Evolutionary conservation across 805 yeast species (phyloP).

Genomic region (Maudiozyma saulgeensis): DNA sequence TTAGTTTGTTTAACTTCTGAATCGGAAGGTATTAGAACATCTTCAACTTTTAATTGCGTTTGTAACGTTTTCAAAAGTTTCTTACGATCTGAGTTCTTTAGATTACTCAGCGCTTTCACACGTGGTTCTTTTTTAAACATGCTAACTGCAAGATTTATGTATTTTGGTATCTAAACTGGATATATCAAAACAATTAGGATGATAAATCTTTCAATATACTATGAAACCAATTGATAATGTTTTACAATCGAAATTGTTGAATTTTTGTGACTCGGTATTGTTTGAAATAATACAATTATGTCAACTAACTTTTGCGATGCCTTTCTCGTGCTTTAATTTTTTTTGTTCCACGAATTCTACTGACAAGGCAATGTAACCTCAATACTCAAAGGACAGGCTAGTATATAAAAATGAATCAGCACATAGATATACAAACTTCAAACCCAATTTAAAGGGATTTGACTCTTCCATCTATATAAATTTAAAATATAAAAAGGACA

Average conservation of each 20-base stretch:
- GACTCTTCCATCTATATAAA: too few relatives aligned
- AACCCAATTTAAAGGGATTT: too few relatives aligned
- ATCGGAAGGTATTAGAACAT: constrained; percentile 31
- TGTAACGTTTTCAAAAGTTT: constrained; percentile 35
- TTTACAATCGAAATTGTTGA: not conserved
- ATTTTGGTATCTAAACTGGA: not conserved
- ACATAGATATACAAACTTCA: too few relatives aligned
- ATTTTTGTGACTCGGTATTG: not conserved
- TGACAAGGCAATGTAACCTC: too few relatives aligned
- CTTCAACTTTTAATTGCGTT: constrained; percentile 20
- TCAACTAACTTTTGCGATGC: not conserved
- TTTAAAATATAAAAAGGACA: too few relatives aligned
- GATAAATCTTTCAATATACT: too few relatives aligned
- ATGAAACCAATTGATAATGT: too few relatives aligned
- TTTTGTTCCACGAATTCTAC: not conserved
- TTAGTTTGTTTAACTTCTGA: constrained; percentile 48
- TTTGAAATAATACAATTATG: not conserved
- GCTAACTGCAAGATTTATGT: not conserved
- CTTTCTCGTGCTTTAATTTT: not conserved
- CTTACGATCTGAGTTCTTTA: constrained; percentile 72
- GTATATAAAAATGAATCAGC: too few relatives aligned
- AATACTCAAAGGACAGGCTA: too few relatives aligned
- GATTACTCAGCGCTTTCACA: constrained; percentile 65
- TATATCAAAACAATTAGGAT: too few relatives aligned
- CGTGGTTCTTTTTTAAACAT: constrained; percentile 33